Conservation (phyloP, 2,329 filamentous ascomycete genomes). For the Hymenoscyphus infarciens region DNA sequence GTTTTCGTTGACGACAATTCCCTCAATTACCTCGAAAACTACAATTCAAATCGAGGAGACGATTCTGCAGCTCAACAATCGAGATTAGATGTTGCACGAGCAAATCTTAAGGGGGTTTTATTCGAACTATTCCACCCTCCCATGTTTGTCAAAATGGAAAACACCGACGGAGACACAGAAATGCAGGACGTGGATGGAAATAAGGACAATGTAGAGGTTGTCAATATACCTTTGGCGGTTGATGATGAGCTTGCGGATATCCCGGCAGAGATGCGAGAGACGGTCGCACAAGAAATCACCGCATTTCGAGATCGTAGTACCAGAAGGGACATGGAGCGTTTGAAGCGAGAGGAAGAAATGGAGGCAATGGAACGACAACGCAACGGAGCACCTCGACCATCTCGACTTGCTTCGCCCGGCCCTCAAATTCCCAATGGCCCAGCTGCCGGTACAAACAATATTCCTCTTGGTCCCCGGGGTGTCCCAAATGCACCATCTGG, state of each 20-base stretch:
- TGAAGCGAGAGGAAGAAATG: conserved; percentile 86
- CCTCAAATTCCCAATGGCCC: conserved; percentile 52
- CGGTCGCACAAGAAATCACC: conserved; percentile 88
- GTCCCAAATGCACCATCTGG: conserved; percentile 73
- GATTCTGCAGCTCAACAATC: conserved; percentile 59
- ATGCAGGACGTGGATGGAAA: conserved; percentile 62
- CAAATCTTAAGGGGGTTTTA: conserved; percentile 64
- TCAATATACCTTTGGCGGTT: conserved; percentile 80
- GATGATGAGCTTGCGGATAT: conserved; percentile 97
- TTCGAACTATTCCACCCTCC: conserved; percentile 69
- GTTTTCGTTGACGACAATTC: conserved; percentile 80
- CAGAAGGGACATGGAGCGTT: conserved; percentile 79
- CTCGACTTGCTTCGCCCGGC: conserved; percentile 68
- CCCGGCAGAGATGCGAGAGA: conserved; percentile 91
- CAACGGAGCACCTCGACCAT: conserved; percentile 61
- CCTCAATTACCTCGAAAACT: conserved; percentile 79
- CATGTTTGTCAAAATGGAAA: conserved; percentile 44
- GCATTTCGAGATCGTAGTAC: conserved; percentile 92
- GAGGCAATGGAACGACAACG: conserved; percentile 79
- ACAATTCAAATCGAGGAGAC: conserved; percentile 63
- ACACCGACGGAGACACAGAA: conserved; percentile 62
- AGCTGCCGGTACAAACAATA: conserved; percentile 63
- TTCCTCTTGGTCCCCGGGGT: conserved; percentile 71
- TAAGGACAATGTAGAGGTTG: conserved; percentile 72
- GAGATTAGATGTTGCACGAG: conserved; percentile 65